These are phyloP conservation scores for Benincasa hispida DNA, from an alignment of 306 rosid genomes.

Conservation along the genomic window DNA sequence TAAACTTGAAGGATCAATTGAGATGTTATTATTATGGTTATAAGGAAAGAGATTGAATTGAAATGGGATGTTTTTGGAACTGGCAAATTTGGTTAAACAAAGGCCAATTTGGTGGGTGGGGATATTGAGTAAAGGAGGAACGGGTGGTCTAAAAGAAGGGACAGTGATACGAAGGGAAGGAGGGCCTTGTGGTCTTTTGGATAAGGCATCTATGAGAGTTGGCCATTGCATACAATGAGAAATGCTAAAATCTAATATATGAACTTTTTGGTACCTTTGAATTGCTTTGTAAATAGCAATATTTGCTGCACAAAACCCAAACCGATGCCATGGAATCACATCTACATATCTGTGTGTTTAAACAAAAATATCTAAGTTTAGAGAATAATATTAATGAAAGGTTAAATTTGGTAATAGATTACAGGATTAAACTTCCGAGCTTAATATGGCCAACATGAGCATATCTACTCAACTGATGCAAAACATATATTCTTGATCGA, in stretches of 20 bases:
- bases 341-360: slow-evolving; percentile 39
- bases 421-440: too few species aligned
- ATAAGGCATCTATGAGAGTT: slow-evolving; percentile 67
- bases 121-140: slow-evolving; percentile 67
- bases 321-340: slow-evolving; percentile 91
- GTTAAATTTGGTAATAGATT: too few species aligned
- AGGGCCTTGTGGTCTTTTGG: slow-evolving; percentile 73
- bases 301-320: slow-evolving; percentile 77
- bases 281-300: slow-evolving; percentile 60
- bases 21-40: not conserved
- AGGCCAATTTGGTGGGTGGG: slow-evolving; percentile 67
- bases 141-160: slow-evolving; percentile 55
- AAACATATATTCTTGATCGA: too few species aligned
- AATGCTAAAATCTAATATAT: slow-evolving; percentile 74
- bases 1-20: slow-evolving; percentile 20
- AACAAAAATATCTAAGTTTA: too few species aligned
- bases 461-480: too few species aligned
- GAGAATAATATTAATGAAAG: too few species aligned
- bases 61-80: slow-evolving; percentile 56
- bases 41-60: slow-evolving; percentile 42
- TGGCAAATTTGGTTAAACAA: slow-evolving; percentile 62
- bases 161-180: slow-evolving; percentile 66
- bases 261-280: slow-evolving; percentile 48
- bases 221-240: slow-evolving; percentile 99
- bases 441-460: too few species aligned